Evolutionary conservation across 805 yeast species (phyloP).

Genomic region (Saccharomyces eubayanus): DNA sequence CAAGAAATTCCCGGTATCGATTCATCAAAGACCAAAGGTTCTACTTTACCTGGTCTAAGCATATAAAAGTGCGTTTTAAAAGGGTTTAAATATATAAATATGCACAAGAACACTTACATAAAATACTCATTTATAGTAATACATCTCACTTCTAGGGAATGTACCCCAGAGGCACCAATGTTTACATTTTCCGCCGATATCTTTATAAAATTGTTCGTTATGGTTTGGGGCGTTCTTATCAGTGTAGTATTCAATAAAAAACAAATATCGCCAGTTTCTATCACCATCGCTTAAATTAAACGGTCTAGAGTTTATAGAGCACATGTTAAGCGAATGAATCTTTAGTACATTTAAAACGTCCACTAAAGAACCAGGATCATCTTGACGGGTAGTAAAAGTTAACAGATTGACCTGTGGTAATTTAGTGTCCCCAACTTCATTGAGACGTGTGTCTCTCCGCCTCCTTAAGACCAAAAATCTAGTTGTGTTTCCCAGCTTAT

Average conservation of each 20-base stretch:
- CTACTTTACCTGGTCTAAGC: slow-evolving; percentile 12
- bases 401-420: slow-evolving; percentile 40
- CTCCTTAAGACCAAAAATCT: slow-evolving; percentile 66
- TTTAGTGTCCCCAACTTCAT: slow-evolving; percentile 9
- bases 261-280: slow-evolving; percentile 67
- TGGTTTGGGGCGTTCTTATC: slow-evolving; percentile 24
- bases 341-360: slow-evolving; percentile 53
- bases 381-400: slow-evolving; percentile 56
- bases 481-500: slow-evolving; percentile 69
- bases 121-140: slow-evolving; percentile 19
- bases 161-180: slow-evolving; percentile 54
- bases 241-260: slow-evolving; percentile 55
- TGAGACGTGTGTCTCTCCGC: slow-evolving; percentile 7
- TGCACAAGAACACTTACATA: neutral
- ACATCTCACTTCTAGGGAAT: slow-evolving; percentile 39
- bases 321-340: slow-evolving; percentile 50
- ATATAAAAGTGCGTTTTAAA: slow-evolving; percentile 3
- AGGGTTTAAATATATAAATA: neutral
- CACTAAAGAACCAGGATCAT: slow-evolving; percentile 69
- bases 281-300: slow-evolving; percentile 39
- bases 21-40: slow-evolving; percentile 2
- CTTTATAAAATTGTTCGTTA: slow-evolving; percentile 31
- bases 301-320: slow-evolving; percentile 73
- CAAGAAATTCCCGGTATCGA: slow-evolving; percentile 12
- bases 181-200: slow-evolving; percentile 38